Base-by-base conservation (phyloP, 306 rosid genomes). In the Prunus dulcis region DNA sequence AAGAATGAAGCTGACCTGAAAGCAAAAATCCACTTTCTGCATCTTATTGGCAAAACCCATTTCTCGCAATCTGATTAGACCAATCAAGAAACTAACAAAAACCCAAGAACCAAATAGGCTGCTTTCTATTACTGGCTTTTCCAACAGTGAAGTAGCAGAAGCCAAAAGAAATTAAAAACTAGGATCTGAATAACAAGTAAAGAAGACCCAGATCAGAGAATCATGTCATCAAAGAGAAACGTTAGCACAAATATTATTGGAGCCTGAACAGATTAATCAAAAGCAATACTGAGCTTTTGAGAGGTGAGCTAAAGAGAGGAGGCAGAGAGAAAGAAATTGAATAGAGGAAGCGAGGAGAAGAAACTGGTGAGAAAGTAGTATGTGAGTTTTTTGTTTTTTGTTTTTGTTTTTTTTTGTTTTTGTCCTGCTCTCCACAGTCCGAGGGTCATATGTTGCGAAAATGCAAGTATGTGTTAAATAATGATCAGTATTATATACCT, bases 151-250 rank as follows among this genome's bases (percentile, higher is more conserved):
- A 67, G 78, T 55, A 71, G 78, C 81, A 71, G 81, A 79, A 73
- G 57, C 67, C 56, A 57, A 73, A 61, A 79, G 23, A 18, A 55
- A 55, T 57, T 78, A 23, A 81, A 64, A 46, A 10, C 14, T 60
- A 22, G 63, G 82, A 88, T 85, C 82, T 71, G 84, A 55, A 80
- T 23, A 64, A 78, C 69, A 83, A 74, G 52, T 41, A 63, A 15
- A 15, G 82, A 71, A 78, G 52, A 85, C 34, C 60, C 70, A 85
- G 89, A 89, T 83, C 86, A 83, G 87, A 71, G 64, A 79, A 41
- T 27, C 75, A 77, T 69, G 78, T 14, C 69, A 72, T 32, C 13
- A 47, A 41, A 71, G 83, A 72, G 77, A 78, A 64, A 62, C 15
- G 70, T 49, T n/a, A 67, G 86, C 32, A 27, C 58, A 67, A 77